These are phyloP conservation scores for Mimosa pudica DNA, from an alignment of 306 rosid genomes.

Conservation along the genomic window DNA sequence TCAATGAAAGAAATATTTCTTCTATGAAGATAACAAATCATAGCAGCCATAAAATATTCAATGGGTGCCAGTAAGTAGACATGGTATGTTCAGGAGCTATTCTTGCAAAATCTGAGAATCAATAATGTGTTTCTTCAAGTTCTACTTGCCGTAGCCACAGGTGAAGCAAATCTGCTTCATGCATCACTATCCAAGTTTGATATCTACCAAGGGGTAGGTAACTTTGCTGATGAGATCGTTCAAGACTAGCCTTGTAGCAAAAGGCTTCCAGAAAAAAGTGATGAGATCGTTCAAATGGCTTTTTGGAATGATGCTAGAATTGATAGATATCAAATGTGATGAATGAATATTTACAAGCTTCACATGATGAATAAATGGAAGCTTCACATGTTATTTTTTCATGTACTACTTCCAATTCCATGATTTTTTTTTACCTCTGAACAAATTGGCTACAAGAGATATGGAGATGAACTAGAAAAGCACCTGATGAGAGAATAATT, in stretches of 20 bases:
- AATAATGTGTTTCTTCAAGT: constrained; percentile 1
- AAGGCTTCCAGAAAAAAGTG: background rate
- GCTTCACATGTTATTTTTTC: background rate
- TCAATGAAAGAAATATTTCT: background rate
- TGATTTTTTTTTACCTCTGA: background rate
- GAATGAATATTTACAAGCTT: background rate
- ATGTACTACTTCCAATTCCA: background rate
- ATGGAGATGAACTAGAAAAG: background rate
- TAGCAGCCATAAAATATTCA: background rate
- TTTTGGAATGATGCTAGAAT: background rate
- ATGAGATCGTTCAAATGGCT: background rate
- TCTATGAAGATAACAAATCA: background rate
- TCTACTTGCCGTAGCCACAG: background rate
- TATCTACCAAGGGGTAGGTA: background rate
- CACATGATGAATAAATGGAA: background rate
- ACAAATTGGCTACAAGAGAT: too few relatives aligned
- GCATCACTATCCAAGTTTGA: background rate
- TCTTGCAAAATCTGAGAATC: background rate
- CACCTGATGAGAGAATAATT: background rate
- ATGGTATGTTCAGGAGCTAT: background rate
- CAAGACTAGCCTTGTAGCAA: background rate
- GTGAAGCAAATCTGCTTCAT: background rate
- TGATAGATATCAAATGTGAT: background rate
- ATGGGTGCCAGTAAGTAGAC: background rate
- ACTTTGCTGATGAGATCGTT: background rate